Evolutionary conservation across 225 moss, liverwort and hornwort species (phyloP), one percentile per base, ranked within the genome.

Genomic region (Physcomitrellopsis africana): DNA sequence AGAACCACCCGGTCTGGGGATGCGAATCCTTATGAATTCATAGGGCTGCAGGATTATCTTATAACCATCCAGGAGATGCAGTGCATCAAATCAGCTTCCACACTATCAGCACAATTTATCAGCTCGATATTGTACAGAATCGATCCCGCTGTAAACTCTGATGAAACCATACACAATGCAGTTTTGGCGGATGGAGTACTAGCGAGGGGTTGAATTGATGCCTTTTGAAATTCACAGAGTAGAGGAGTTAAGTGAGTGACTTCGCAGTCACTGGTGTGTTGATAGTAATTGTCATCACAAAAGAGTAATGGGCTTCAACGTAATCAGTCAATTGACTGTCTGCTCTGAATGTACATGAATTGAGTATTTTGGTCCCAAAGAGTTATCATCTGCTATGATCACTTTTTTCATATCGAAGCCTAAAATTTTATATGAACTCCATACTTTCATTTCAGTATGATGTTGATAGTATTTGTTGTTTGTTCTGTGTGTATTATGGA

Each of bases 141-240:
- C 70, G 46, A 76, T 65, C 76, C 70, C 77, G 77, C 77, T 74
- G 70, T 65, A 74, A 69, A 80, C 80, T 69, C 76, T 83, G 83
- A 83, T 80, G 80, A 83, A 80, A 79, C 74, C 80, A 80, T 80
- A 72, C 76, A 75, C 75, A 67, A 83, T 60, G 68, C 43, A 55
- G 56, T 24, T 59, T 68, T 76, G 76, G 79, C 72, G 62, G 68
- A 76, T 76, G 72, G 79, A 79, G 83, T 80, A 73, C 66, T 70
- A 63, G 76, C 72, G 58, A 80, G 72, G 76, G 72, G 72, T 76
- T 76, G 72, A 72, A 76, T 76, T 68, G 51, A 72, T 64, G 68
- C 68, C 52, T 63, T 72, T 68, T 54, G 63, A 26, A 64, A 72
- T 76, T 17, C 52, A 72, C 45, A 53, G 29, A 82, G 57, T 65